Evolutionary conservation across 2,329 filamentous ascomycete species (phyloP).

Genomic region (Fusarium algeriense): DNA sequence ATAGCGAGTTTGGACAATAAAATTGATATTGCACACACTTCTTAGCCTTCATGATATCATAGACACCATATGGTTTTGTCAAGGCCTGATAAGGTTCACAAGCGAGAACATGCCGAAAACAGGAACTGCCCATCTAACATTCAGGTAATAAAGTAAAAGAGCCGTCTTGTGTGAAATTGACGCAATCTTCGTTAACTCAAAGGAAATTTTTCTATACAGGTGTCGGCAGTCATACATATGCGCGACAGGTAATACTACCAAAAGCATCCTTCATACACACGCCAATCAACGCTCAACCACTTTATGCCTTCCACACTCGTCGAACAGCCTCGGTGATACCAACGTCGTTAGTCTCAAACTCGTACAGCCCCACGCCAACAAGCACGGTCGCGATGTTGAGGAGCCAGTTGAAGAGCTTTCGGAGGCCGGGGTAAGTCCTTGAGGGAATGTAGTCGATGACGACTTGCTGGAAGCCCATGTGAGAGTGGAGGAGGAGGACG

Average conservation of each 20-base stretch:
- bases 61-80: too few relatives aligned
- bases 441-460: slow-evolving; percentile 92
- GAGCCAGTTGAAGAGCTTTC: slow-evolving; percentile 78
- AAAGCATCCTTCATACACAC: slow-evolving; percentile 26
- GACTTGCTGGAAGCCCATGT: slow-evolving; percentile 92
- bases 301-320: slow-evolving; percentile 87
- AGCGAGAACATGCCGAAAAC: background rate
- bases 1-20: background rate
- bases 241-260: slow-evolving; percentile 38
- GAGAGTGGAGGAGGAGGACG: slow-evolving; percentile 88
- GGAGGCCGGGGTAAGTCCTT: slow-evolving; percentile 74
- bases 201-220: slow-evolving; percentile 48
- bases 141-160: background rate
- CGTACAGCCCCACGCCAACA: slow-evolving; percentile 90
- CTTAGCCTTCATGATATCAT: too few relatives aligned
- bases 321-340: slow-evolving; percentile 91
- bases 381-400: slow-evolving; percentile 83
- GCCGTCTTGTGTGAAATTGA: slow-evolving; percentile 26
- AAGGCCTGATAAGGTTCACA: background rate
- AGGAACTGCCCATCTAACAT: background rate
- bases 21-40: background rate
- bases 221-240: slow-evolving; percentile 43
- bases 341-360: slow-evolving; percentile 99
- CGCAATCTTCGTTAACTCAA: slow-evolving; percentile 38
- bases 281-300: background rate